Evolutionary conservation across 2,329 filamentous ascomycete species (phyloP).

Genomic region (Diplocarpon mali): DNA sequence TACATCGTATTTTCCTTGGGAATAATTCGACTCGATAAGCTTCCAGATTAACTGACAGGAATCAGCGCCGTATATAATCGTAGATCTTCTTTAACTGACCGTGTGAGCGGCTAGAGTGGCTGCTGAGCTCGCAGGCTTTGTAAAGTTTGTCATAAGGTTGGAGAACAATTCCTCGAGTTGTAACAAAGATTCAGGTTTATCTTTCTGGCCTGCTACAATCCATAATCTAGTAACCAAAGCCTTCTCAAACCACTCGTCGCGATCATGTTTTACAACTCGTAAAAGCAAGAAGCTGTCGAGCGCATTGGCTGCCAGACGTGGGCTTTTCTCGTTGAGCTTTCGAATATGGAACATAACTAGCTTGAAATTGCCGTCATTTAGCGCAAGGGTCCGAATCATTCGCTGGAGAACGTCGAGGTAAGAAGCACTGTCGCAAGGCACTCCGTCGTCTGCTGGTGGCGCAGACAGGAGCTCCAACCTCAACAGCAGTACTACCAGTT

Average conservation of each 20-base stretch:
- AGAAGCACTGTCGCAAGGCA: conserved; percentile 36
- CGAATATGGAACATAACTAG: conserved; percentile 57
- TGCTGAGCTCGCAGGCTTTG: conserved; percentile 41
- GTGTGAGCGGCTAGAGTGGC: conserved; percentile 59
- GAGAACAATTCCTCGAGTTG: conserved; percentile 34
- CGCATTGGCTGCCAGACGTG: conserved; percentile 35
- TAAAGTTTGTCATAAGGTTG: conserved; percentile 34
- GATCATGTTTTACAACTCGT: conserved; percentile 40
- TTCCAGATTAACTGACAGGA: conserved; percentile 66
- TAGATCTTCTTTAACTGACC: conserved; percentile 31
- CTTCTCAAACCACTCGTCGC: conserved; percentile 54
- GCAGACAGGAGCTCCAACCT: conserved; percentile 54
- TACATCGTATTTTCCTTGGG: conserved; percentile 38
- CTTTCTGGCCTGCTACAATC: conserved; percentile 44
- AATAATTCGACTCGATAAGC: conserved; percentile 49
- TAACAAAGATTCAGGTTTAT: conserved; percentile 27
- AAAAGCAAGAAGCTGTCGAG: conserved; percentile 53
- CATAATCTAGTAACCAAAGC: conserved; percentile 56
- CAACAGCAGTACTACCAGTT: conserved; percentile 54
- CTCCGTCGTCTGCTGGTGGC: conserved; percentile 27
- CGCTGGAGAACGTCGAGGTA: conserved; percentile 44
- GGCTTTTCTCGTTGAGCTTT: conserved; percentile 46
- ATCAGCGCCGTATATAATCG: conserved; percentile 12
- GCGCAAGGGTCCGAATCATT: conserved; percentile 48
- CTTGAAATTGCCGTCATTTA: conserved; percentile 54